phyloP scores from a whole-genome alignment of 768 basidiomycete genomes.

The Lactifluus echinatus region DNA sequence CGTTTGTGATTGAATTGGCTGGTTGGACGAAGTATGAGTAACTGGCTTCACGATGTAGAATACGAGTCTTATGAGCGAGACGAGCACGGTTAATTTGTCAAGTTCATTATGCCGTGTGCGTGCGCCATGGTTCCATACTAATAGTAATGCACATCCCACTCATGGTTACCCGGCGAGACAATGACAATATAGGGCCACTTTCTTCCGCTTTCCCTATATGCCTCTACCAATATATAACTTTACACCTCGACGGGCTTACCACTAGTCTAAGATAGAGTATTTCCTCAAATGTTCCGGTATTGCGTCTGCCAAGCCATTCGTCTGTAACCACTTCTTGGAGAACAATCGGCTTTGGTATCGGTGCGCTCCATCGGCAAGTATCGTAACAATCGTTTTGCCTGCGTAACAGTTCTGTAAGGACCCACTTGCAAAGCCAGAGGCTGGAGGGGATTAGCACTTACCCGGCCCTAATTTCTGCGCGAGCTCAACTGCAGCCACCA shows the following conservation, averaged over 20 bases:
- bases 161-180: no score
- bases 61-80: not conserved
- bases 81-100: not conserved
- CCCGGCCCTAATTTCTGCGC: slow-evolving; percentile 82
- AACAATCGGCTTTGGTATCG: slow-evolving; percentile 95
- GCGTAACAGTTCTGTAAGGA: not conserved
- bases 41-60: not conserved
- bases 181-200: no score
- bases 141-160: no score
- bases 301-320: slow-evolving; percentile 65
- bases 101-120: no score
- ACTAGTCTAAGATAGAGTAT: slow-evolving; percentile 83
- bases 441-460: slow-evolving; percentile 21
- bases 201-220: no score
- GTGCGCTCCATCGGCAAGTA: slow-evolving; percentile 93
- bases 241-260: not conserved
- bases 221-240: not conserved
- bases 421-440: not conserved
- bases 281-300: slow-evolving; percentile 83
- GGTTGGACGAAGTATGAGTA: slow-evolving; percentile 32
- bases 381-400: slow-evolving; percentile 82
- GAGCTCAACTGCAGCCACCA: slow-evolving; percentile 86
- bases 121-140: no score
- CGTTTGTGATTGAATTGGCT: slow-evolving; percentile 43
- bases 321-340: slow-evolving; percentile 83